Conservation (phyloP, 106 monocot genomes). For the Dioscorea dumetorum region DNA sequence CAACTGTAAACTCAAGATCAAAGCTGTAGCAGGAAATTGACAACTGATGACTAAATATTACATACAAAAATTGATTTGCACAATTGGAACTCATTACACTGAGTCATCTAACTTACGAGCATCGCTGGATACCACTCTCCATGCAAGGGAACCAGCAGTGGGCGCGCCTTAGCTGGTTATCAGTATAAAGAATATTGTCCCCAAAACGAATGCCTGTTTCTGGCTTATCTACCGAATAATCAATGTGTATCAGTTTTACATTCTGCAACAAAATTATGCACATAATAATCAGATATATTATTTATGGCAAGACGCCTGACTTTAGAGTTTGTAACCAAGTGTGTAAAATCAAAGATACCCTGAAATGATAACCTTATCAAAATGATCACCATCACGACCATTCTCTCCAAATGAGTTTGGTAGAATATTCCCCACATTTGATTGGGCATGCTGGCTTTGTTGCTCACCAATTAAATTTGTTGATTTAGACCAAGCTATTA, state of each 20-base stretch:
- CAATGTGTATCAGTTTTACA: conserved; percentile 59
- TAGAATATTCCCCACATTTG: conserved; percentile 17
- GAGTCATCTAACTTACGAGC: conserved; percentile 44
- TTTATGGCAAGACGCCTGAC: not conserved
- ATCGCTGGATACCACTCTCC: conserved; percentile 52
- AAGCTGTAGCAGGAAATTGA: conserved; percentile 34
- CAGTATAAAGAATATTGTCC: conserved; percentile 43
- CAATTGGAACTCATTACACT: no score
- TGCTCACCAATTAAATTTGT: conserved; percentile 18
- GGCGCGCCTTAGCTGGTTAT: conserved; percentile 81
- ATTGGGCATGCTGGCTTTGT: conserved; percentile 21
- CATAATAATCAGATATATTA: not conserved
- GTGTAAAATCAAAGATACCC: not conserved
- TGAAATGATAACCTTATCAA: conserved; percentile 30
- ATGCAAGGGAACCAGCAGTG: conserved; percentile 96
- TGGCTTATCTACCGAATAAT: conserved; percentile 58
- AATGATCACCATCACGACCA: conserved; percentile 44
- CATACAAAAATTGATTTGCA: no score
- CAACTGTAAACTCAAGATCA: conserved; percentile 91
- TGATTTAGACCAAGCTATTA: conserved; percentile 52
- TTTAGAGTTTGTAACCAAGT: not conserved
- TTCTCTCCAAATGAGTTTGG: conserved; percentile 31
- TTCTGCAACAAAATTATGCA: conserved; percentile 32
- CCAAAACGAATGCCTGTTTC: conserved; percentile 73
- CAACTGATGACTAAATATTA: no score